A percentile compares a stretch with the other conserved stretches of the same genome.
These are phyloP conservation scores for Penicillium coprophilum DNA, from an alignment of 495 filamentous ascomycete species.

Conservation along the genomic window DNA sequence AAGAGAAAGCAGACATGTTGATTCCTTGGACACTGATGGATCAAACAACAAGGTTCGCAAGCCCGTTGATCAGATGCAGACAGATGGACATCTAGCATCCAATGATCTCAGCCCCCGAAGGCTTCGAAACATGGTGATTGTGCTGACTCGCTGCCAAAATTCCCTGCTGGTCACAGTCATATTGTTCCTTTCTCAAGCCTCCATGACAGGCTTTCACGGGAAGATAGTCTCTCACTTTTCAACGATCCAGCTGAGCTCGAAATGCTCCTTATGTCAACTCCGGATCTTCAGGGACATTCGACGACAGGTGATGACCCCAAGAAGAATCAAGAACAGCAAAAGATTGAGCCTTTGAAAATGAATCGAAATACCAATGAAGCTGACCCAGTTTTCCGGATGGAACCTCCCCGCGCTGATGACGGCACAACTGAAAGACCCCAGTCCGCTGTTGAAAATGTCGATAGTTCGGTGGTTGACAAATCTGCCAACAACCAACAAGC, in stretches of 20 bases:
- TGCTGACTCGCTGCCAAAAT: conserved; percentile 3
- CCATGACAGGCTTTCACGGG: conserved; percentile 16
- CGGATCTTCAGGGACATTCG: not conserved
- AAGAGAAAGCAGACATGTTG: too few relatives aligned
- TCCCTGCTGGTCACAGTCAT: not conserved
- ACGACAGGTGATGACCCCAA: conserved; percentile 2
- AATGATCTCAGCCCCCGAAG: not conserved
- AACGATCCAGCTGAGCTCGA: conserved; percentile 32
- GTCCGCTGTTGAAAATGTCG: not conserved
- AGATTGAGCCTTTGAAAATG: not conserved
- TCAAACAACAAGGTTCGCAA: not conserved
- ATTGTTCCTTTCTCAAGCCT: conserved; percentile 36
- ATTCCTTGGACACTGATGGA: not conserved
- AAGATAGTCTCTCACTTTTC: conserved; percentile 14
- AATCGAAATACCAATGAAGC: not conserved
- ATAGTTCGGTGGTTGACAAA: not conserved
- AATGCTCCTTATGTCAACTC: conserved; percentile 32
- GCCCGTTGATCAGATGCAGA: not conserved
- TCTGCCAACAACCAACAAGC: not conserved
- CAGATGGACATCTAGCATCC: not conserved
- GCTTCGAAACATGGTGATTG: not conserved
- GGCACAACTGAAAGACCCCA: not conserved
- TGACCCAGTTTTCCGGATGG: not conserved
- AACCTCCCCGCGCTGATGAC: not conserved
- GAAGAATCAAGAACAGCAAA: not conserved